Evolutionary conservation across 371 early-diverging fungal genomes (phyloP).

Genomic region (Actinomortierella wolfii): DNA sequence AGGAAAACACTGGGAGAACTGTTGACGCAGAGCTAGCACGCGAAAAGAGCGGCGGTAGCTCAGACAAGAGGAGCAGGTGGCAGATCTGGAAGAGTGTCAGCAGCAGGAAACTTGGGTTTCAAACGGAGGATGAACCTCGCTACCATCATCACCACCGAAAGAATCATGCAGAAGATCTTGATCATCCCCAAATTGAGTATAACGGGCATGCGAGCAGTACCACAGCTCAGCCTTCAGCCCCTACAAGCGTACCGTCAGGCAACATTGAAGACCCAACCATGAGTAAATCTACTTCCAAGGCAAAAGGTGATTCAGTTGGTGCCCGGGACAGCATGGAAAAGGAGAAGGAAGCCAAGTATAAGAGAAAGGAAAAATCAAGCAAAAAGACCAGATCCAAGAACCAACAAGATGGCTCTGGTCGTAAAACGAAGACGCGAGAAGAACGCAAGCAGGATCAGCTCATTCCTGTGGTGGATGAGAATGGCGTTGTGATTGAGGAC

Average conservation of each 20-base stretch:
- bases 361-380: not conserved
- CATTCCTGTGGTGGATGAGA: conserved; percentile 34
- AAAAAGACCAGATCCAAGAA: conserved; percentile 1
- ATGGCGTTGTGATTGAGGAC: conserved; percentile 29
- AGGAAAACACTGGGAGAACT: not conserved
- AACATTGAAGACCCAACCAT: not conserved
- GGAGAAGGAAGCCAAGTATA: conserved; percentile 3
- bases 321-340: not conserved
- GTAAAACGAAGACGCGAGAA: conserved; percentile 8
- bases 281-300: too few relatives aligned
- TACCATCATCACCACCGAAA: conserved; percentile 9
- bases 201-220: not conserved
- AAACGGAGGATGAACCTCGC: conserved; percentile 11
- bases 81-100: not conserved
- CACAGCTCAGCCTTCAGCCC: not conserved
- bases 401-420: not conserved
- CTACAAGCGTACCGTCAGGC: not conserved
- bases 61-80: not conserved
- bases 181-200: not conserved
- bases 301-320: not conserved
- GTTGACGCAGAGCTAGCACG: not conserved
- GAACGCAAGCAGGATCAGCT: conserved; percentile 32
- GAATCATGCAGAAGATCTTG: not conserved
- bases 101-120: not conserved
- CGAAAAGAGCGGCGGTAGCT: not conserved